phyloP scores from a whole-genome alignment of 306 rosid species.

The Adenanthera pavonina region DNA sequence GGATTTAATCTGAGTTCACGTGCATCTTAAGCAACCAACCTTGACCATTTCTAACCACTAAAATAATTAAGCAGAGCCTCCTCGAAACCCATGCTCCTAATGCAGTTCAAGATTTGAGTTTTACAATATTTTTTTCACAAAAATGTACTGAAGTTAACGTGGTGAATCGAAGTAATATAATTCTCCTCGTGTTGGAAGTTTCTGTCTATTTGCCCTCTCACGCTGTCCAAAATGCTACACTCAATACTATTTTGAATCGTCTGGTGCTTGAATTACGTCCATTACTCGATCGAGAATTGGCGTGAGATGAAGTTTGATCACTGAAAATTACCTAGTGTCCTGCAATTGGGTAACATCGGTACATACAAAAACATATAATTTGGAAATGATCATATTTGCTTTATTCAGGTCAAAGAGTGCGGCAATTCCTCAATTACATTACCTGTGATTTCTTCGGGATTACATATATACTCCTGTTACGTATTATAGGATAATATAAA shows the following conservation, averaged over 20 bases:
- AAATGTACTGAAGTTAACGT: background rate
- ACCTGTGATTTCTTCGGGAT: background rate
- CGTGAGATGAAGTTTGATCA: background rate
- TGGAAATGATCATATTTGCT: background rate
- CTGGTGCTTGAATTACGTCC: background rate
- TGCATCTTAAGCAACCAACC: conserved; percentile 27
- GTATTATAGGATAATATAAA: no score
- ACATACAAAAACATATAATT: background rate
- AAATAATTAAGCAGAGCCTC: background rate
- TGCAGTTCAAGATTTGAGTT: background rate
- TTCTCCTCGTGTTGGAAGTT: background rate
- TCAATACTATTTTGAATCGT: background rate
- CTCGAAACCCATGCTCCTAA: background rate
- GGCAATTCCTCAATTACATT: conserved; percentile 1
- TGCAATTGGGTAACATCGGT: background rate
- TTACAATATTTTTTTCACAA: background rate
- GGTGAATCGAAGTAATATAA: background rate
- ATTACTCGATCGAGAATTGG: background rate
- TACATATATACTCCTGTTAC: no score
- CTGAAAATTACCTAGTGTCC: background rate
- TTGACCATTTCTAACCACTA: conserved; percentile 12
- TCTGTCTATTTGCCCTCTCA: background rate
- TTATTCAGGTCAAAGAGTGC: background rate
- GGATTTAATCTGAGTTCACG: conserved; percentile 14
- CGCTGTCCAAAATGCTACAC: background rate